Evolutionary conservation across 2,329 filamentous ascomycete species (phyloP).

Genomic region (Beauveria asiatica): DNA sequence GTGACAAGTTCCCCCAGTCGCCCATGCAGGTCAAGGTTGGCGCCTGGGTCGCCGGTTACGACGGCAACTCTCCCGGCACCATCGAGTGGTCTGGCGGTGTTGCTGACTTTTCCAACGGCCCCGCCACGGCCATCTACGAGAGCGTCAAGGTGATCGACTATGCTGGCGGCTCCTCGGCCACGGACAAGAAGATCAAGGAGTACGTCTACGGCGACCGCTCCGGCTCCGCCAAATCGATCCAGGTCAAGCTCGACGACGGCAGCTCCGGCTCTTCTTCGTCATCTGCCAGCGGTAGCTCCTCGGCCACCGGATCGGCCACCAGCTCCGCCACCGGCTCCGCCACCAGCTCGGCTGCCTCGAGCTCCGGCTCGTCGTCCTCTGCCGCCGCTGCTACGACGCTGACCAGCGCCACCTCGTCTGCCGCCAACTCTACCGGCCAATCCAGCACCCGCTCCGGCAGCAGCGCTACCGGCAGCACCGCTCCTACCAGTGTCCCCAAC

Average conservation of each 20-base stretch:
- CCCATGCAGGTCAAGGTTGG: slow-evolving; percentile 65
- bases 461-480: slow-evolving; percentile 10
- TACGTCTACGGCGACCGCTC: slow-evolving; percentile 44
- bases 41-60: slow-evolving; percentile 54
- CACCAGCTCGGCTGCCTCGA: slow-evolving; percentile 6
- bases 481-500: slow-evolving; percentile 16
- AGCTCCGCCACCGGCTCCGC: slow-evolving; percentile 12
- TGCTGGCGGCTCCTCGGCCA: slow-evolving; percentile 37
- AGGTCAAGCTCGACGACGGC: slow-evolving; percentile 24
- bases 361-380: background rate
- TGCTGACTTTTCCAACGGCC: slow-evolving; percentile 42
- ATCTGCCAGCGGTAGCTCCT: slow-evolving; percentile 20
- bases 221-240: slow-evolving; percentile 44
- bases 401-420: slow-evolving; percentile 17
- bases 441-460: slow-evolving; percentile 15
- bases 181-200: slow-evolving; percentile 33
- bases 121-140: slow-evolving; percentile 50
- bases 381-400: slow-evolving; percentile 15
- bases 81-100: slow-evolving; percentile 64
- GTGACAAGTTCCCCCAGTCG: slow-evolving; percentile 57
- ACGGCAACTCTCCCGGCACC: slow-evolving; percentile 57
- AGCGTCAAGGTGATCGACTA: slow-evolving; percentile 46
- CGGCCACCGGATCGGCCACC: background rate
- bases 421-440: slow-evolving; percentile 16
- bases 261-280: slow-evolving; percentile 22